phyloP scores from a whole-genome alignment of 2,329 filamentous ascomycete species.

The Moelleriella libera region DNA sequence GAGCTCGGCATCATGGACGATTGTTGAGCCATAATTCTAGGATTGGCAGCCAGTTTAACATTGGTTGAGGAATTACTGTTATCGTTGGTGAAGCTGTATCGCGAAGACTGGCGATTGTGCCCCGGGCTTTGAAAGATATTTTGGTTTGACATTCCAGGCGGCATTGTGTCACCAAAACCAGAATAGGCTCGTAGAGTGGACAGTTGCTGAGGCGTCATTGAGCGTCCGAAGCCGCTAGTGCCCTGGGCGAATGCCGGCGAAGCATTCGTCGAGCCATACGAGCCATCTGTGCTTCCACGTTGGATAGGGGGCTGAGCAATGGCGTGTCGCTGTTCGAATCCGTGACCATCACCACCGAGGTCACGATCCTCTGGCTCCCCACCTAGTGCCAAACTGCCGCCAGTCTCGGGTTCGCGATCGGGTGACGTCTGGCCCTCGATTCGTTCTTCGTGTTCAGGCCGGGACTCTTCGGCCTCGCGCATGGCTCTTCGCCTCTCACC shows the following conservation, averaged over 20 bases:
- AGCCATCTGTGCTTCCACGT: slow-evolving; percentile 37
- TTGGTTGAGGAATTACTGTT: slow-evolving; percentile 32
- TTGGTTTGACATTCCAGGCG: slow-evolving; percentile 39
- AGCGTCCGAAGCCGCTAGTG: slow-evolving; percentile 44
- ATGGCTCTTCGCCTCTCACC: slow-evolving; percentile 69
- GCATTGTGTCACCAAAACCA: slow-evolving; percentile 45
- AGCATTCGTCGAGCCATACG: slow-evolving; percentile 35
- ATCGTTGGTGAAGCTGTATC: slow-evolving; percentile 81
- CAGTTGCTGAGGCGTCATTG: slow-evolving; percentile 70
- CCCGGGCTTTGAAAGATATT: slow-evolving; percentile 42
- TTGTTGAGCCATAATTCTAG: slow-evolving; percentile 72
- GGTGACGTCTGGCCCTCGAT: slow-evolving; percentile 29
- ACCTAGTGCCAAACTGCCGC: slow-evolving; percentile 73
- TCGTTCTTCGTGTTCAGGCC: slow-evolving; percentile 34
- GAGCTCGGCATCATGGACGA: slow-evolving; percentile 69
- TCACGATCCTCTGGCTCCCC: slow-evolving; percentile 83
- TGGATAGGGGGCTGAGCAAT: slow-evolving; percentile 69
- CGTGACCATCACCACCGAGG: slow-evolving; percentile 31
- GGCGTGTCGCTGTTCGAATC: slow-evolving; percentile 44
- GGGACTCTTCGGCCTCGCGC: slow-evolving; percentile 55
- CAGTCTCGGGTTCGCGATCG: slow-evolving; percentile 69
- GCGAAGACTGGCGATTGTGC: slow-evolving; percentile 71
- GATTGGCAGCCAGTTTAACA: slow-evolving; percentile 66
- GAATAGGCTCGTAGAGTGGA: slow-evolving; percentile 48
- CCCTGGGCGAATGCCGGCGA: slow-evolving; percentile 32